Percentiles rank a stretch among this genome's conserved stretches.
Evolutionary conservation across 768 basidiomycete species (phyloP).

Genomic region (Tulasnella sp.): DNA sequence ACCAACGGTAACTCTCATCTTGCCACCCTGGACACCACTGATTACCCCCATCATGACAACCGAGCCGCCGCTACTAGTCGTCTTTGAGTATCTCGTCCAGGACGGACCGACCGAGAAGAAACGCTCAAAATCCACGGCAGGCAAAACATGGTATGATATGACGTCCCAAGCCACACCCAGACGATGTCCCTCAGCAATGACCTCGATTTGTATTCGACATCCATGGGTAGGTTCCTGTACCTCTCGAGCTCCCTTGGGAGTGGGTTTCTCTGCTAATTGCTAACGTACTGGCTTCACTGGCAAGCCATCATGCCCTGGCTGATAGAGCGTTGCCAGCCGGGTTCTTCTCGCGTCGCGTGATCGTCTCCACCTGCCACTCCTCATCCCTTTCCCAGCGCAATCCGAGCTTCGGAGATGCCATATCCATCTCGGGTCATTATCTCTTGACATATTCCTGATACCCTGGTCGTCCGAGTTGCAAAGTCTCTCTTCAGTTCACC

Average conservation of each 20-base stretch:
- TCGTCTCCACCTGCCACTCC: slow-evolving; percentile 8
- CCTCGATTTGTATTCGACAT: neutral
- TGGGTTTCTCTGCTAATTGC: neutral
- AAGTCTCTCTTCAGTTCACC: neutral
- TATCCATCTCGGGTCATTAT: slow-evolving; percentile 10
- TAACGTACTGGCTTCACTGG: neutral
- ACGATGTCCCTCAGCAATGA: slow-evolving; percentile 9
- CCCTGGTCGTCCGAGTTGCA: slow-evolving; percentile 14
- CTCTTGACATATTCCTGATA: slow-evolving; percentile 3
- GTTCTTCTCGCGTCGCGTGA: neutral
- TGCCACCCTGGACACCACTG: slow-evolving; percentile 5
- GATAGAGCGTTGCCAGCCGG: neutral
- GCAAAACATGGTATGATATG: neutral
- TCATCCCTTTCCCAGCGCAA: slow-evolving; percentile 11
- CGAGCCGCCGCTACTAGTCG: neutral
- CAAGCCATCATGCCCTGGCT: slow-evolving; percentile 4
- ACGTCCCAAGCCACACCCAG: neutral
- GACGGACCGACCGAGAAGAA: neutral
- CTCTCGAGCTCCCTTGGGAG: neutral
- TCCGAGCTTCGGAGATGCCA: slow-evolving; percentile 6
- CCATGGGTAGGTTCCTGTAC: neutral
- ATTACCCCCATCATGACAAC: slow-evolving; percentile 5
- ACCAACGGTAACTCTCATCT: slow-evolving; percentile 13
- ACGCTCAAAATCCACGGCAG: slow-evolving; percentile 2
- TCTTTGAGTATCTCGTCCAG: neutral